These are phyloP conservation scores for Chaetomium olivaceum DNA, from an alignment of 2,329 filamentous ascomycete genomes.

Conservation along the genomic window DNA sequence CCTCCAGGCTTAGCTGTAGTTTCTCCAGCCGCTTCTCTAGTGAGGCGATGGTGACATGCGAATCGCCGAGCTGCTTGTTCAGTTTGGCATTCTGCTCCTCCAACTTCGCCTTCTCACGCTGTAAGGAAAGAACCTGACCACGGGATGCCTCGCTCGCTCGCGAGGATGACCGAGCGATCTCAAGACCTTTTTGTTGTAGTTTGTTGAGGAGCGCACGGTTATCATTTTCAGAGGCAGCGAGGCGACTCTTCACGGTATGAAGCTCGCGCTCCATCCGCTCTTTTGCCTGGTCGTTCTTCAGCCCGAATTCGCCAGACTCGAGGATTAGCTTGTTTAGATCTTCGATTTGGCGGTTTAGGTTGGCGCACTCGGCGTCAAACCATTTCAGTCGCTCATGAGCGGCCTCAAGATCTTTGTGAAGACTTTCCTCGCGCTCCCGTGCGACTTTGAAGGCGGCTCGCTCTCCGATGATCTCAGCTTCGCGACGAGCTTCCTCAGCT, in stretches of 20 bases:
- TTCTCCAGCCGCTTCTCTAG: slow-evolving; percentile 96
- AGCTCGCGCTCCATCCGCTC: slow-evolving; percentile 90
- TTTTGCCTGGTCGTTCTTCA: slow-evolving; percentile 91
- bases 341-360: slow-evolving; percentile 77
- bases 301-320: slow-evolving; percentile 83
- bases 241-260: slow-evolving; percentile 83
- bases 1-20: slow-evolving; percentile 81
- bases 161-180: slow-evolving; percentile 88
- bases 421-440: slow-evolving; percentile 73
- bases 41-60: slow-evolving; percentile 77
- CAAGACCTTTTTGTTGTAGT: slow-evolving; percentile 93
- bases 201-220: slow-evolving; percentile 95
- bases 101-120: slow-evolving; percentile 77
- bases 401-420: slow-evolving; percentile 77
- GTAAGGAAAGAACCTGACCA: slow-evolving; percentile 71
- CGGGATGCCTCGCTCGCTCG: slow-evolving; percentile 82
- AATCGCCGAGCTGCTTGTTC: slow-evolving; percentile 80
- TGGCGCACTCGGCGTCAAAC: slow-evolving; percentile 75
- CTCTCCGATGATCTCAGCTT: slow-evolving; percentile 79
- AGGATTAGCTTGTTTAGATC: slow-evolving; percentile 83
- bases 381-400: slow-evolving; percentile 75
- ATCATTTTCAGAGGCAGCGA: slow-evolving; percentile 92
- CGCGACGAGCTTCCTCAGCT: slow-evolving; percentile 80
- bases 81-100: slow-evolving; percentile 83
- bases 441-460: slow-evolving; percentile 75